Percentiles rank a stretch among this genome's conserved stretches.
These are phyloP conservation scores for Cutaneotrichosporon sp. DNA, from an alignment of 1,284 basidiomycete genomes.

Conservation along the genomic window DNA sequence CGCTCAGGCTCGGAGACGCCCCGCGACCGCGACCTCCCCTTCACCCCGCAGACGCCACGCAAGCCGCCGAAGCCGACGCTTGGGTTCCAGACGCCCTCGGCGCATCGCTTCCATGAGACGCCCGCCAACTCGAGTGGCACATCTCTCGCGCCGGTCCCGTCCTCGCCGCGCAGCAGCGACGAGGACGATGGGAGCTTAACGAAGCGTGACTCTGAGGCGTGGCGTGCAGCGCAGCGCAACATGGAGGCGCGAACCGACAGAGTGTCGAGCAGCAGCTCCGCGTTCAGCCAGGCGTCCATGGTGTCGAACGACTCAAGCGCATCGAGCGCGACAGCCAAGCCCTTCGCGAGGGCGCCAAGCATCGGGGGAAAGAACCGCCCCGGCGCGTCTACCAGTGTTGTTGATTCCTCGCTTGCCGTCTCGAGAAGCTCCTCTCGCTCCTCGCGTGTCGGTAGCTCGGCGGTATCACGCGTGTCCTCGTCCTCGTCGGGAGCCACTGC, in stretches of 20 bases:
- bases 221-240: slow-evolving; percentile 8
- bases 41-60: slow-evolving; percentile 47
- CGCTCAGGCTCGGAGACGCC: slow-evolving; percentile 2
- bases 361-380: not conserved
- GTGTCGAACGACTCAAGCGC: too few species aligned
- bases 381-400: not conserved
- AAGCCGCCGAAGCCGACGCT: slow-evolving; percentile 42
- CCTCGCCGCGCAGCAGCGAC: slow-evolving; percentile 25
- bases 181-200: slow-evolving; percentile 22
- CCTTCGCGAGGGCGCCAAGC: too few species aligned
- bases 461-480: not conserved
- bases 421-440: not conserved
- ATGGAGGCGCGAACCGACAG: not conserved
- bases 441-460: not conserved
- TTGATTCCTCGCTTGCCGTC: not conserved
- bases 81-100: slow-evolving; percentile 42
- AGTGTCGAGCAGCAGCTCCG: not conserved
- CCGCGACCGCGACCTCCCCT: slow-evolving; percentile 35
- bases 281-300: not conserved
- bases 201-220: slow-evolving; percentile 15
- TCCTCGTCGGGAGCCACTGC: not conserved
- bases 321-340: not conserved
- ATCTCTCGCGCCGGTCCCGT: slow-evolving; percentile 30
- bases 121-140: slow-evolving; percentile 22
- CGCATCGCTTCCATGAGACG: slow-evolving; percentile 20